Base-by-base conservation (phyloP, 1,139 yeast genomes). In the Pichia sp. region DNA sequence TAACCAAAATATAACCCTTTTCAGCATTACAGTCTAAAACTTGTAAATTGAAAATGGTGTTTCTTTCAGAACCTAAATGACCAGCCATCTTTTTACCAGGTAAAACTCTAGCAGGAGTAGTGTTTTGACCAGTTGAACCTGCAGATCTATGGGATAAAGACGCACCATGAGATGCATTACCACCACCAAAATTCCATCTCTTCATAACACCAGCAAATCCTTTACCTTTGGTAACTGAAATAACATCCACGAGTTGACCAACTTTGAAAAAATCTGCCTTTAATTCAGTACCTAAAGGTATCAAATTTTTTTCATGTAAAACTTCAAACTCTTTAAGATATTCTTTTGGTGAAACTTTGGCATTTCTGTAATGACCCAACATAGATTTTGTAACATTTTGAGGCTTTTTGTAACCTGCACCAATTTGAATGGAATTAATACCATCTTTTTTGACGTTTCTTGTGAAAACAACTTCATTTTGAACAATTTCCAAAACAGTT, bases 71-170 rank as follows among this genome's bases (percentile, higher is more conserved):
- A 54, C 98, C 98, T 95, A 90, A 84, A 66, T 86, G 85, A 53
- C 98, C 98, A 33, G 98, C 95, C 97, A 94, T 90, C 68, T 88
- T 92, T 71, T 87, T 90, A 36, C 97, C 97, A 16, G 97, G 97
- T 52, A 88, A 72, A 45, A 88, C 88, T 71, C 99, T 83, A 60
- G 96, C 97, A 4, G 98, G 98, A 52, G 84, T 84, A 61, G 90
- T 92, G 62, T 86, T 84, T 67, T 85, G 85, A 74, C 99, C 99
- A 62, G 84, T 88, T 39, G 97, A 90, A 75, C 99, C 99, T 56
- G 95, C 95, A 45, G 90, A 82, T 74, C 99, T 83, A 64, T 92
- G 97, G 35, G 95, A 85, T 48, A 77, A 72, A 33, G 98, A 87
- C 38, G 86, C 92, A 84, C 99, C 99, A 65, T 92, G 99, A 1